phyloP scores from a whole-genome alignment of 345 rosid genomes.

The Boechera retrofracta region DNA sequence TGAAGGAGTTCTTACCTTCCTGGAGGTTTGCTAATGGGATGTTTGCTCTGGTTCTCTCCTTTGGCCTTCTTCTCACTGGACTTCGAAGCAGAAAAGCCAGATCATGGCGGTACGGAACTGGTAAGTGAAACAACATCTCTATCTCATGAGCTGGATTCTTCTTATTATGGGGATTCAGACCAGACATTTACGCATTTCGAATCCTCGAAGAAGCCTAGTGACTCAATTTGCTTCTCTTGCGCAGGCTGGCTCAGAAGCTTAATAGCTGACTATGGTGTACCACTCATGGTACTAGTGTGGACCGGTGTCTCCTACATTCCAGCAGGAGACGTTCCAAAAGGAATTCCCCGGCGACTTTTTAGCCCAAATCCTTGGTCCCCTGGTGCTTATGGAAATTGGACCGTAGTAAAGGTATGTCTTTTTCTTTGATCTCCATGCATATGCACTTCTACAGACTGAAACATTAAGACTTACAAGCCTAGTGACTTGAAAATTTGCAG shows the following conservation, averaged over 20 bases:
- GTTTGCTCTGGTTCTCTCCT: constrained; percentile 90
- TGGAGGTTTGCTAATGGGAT: constrained; percentile 98
- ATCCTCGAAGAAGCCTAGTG: constrained; percentile 17
- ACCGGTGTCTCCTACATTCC: constrained; percentile 90
- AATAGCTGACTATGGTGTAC: constrained; percentile 95
- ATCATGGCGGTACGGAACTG: constrained; percentile 87
- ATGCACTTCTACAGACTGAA: constrained; percentile 9
- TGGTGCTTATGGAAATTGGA: constrained; percentile 91
- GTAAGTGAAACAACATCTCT: constrained; percentile 48
- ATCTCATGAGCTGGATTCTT: constrained; percentile 12
- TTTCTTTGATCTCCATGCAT: not conserved
- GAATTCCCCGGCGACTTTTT: constrained; percentile 91
- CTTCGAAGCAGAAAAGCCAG: constrained; percentile 80
- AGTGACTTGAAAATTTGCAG: constrained; percentile 47
- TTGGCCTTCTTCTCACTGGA: constrained; percentile 80
- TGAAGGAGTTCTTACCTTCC: constrained; percentile 60
- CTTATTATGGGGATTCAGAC: not conserved
- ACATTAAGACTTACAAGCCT: constrained; percentile 2
- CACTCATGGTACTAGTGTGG: constrained; percentile 93
- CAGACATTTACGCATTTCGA: not conserved
- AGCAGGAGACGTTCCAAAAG: constrained; percentile 70
- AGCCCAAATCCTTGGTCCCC: constrained; percentile 99
- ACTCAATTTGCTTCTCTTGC: constrained; percentile 25
- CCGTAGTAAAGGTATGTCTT: constrained; percentile 67
- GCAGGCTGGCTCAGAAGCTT: constrained; percentile 89